Evolutionary conservation across 139 green algal genomes (phyloP).

Genomic region (Chlamydomonas sp.): DNA sequence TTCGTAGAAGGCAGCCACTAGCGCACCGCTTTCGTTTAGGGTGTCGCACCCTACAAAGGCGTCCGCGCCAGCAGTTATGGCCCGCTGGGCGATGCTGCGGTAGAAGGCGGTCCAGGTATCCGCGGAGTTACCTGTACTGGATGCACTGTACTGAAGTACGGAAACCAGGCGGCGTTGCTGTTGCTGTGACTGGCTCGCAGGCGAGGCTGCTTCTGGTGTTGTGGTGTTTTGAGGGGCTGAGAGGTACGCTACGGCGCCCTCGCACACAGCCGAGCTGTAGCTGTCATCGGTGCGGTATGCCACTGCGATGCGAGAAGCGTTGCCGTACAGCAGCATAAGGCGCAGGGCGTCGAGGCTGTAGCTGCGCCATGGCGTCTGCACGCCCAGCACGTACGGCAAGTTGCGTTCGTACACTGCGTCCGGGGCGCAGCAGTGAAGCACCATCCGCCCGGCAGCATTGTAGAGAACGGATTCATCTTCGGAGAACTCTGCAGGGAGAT

Average conservation of each 20-base stretch:
- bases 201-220: too few relatives aligned
- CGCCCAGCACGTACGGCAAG: constrained; percentile 5
- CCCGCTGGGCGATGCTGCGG: background rate
- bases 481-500: background rate
- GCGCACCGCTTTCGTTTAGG: background rate
- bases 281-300: background rate
- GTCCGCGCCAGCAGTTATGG: background rate
- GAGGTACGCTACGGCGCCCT: background rate
- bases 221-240: too few relatives aligned
- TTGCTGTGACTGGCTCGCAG: background rate
- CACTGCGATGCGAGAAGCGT: background rate
- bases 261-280: constrained; percentile 10
- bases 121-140: background rate
- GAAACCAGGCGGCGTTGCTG: background rate
- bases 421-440: constrained; percentile 12
- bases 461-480: background rate
- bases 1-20: background rate
- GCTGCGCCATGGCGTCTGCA: background rate
- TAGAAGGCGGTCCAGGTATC: background rate
- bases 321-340: background rate
- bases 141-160: background rate
- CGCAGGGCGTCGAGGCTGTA: background rate
- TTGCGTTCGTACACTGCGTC: background rate
- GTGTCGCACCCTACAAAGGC: background rate
- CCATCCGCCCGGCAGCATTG: background rate